Evolutionary conservation across 2,329 filamentous ascomycete genomes (phyloP), one percentile per base, ranked within the genome.

Genomic region (Hypomyces perniciosus): DNA sequence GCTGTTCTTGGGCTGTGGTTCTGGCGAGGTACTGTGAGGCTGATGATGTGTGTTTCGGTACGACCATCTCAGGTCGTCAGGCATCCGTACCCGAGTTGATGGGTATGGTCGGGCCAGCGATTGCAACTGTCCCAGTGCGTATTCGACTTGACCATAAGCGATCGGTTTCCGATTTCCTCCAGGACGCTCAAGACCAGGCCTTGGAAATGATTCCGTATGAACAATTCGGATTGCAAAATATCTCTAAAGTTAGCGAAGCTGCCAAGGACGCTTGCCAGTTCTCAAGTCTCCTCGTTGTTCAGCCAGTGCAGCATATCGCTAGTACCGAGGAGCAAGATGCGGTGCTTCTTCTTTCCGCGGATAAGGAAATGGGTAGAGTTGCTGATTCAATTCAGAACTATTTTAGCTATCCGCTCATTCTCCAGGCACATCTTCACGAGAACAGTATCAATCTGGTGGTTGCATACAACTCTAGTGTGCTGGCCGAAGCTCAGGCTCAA

Each of bases 1-100:
- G 63, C 4, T 57, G 61, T 2, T 60, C 64, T 4, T 62, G 61
- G 58, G 50, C 60, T 5, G 38, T 76, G 4, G 59, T 72, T 4
- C 61, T 69, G 1, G 63, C 65, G 0, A 55, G 67, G 2, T 71
- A 72, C 44, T 63, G 70, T 54, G 62, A 31, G 50, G 65, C 54
- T 1, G 50, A 48, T 20, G 54, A 50, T 38, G 44, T 59, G 13
- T 30, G 48, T 5, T 61, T 58, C 45, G 59, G 58, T 20, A 30
- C 44, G 6, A 44, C 54, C 2, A 34, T 57, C n/a, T 57, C 52
- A 5, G 58, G 59, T 13, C 54, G 58, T 8, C 45, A 60, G 8
- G 50, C 51, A 13, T 38, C 47, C 3, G 43, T 61, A 6, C 8
- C 43, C 28, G 51, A 51, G 8, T 31, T 58, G 9, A 51, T 53